Evolutionary conservation across 1,139 yeast species (phyloP), one percentile per base, ranked within the genome.

Genomic region (Saccharomyces hybrid): DNA sequence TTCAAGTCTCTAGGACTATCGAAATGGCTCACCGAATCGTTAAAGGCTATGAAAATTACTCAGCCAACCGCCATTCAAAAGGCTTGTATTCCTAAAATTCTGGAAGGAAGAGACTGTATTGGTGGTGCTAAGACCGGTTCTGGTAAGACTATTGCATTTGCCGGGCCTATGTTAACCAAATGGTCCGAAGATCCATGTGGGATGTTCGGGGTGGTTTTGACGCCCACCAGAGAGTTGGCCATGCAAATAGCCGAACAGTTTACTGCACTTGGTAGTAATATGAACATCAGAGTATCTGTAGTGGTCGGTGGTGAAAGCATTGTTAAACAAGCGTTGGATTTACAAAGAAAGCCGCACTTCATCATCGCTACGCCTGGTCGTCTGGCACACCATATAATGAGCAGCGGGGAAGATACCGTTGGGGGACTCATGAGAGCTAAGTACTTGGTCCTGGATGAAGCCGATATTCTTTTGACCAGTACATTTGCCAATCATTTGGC

Each of bases 71-170:
- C 83, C 29, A 91, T 93, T 73, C 99, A 93, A 69, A 67, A 77
- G 4, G 90, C 90, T 2, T 90, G 97, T 69, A 93, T 93, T 51
- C 98, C 98, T 0, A 81, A 86, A 57, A 88, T 93, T 57, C 70
- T 93, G 49, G 77, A 76, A 42, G 97, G 76, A 14, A 60, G 84
- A 62, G 96, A 91, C 70, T 91, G 97, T 70, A 93, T 93, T 52
- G 99, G 99, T 52, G 99, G 99, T 42, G 99, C 99, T 48, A 88
- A 88, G 71, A 93, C 99, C 0, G 99, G 99, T 73, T 86, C 95
- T 32, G 99, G 99, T 79, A 93, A 93, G 69, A 93, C 99, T 2
- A 85, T 95, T 34, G 96, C 99, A 0, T 93, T 93, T 78, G 98
- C 95, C 0, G 95, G 91, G 26, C 99, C 99, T 1, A 93, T 93